A percentile compares a stretch with the other conserved stretches of the same genome.
phyloP scores from a whole-genome alignment of 306 rosid species.

The Biancaea sappan region DNA sequence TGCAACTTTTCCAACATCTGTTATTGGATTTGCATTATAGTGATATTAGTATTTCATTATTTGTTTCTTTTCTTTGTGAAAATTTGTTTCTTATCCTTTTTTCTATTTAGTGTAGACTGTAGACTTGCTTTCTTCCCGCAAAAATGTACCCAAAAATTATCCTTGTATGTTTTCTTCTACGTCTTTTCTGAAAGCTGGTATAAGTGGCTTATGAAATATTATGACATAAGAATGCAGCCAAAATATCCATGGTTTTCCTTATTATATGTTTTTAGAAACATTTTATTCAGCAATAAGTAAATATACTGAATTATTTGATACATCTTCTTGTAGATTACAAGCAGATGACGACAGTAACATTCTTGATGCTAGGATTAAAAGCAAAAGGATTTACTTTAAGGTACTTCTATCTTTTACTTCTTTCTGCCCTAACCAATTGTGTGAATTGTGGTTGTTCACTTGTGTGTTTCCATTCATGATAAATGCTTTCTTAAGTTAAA shows the following conservation, averaged over 20 bases:
- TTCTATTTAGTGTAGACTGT: no score
- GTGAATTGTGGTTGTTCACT: not conserved
- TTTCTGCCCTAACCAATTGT: not conserved
- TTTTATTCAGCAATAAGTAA: not conserved
- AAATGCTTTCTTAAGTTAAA: not conserved
- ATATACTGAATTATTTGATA: not conserved
- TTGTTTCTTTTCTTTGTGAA: no score
- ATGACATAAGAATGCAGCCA: not conserved
- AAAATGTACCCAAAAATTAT: not conserved
- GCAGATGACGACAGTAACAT: not conserved
- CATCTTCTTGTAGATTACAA: not conserved
- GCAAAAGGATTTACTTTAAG: not conserved
- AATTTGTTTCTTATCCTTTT: not conserved
- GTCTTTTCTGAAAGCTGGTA: not conserved
- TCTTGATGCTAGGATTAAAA: not conserved
- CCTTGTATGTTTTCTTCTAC: not conserved
- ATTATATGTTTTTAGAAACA: not conserved
- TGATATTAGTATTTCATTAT: not conserved
- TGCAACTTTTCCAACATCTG: no score
- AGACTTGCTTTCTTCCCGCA: not conserved
- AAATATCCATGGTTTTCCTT: not conserved
- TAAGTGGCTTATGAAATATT: not conserved
- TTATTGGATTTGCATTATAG: no score
- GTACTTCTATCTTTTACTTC: not conserved
- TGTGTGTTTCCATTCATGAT: not conserved